These are phyloP conservation scores for Pseudogymnoascus pannorum DNA, from an alignment of 2,329 filamentous ascomycete species.

Conservation along the genomic window DNA sequence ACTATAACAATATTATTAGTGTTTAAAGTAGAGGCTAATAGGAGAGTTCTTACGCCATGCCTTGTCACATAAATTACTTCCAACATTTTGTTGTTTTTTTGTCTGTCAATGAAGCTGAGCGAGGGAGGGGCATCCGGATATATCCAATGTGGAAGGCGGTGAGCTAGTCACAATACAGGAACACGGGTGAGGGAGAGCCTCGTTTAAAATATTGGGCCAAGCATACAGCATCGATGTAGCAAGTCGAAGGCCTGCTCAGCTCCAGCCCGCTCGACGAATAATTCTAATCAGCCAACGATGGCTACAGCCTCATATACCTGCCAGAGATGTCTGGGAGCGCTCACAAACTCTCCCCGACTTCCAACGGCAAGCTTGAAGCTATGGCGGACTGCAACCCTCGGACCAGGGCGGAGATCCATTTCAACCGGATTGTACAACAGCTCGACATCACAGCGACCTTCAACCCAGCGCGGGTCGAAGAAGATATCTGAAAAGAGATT, in stretches of 20 bases:
- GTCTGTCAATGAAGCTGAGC: background rate
- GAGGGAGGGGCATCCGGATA: background rate
- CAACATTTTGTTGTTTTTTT: constrained; percentile 1
- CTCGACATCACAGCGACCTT: constrained; percentile 11
- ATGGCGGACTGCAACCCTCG: constrained; percentile 14
- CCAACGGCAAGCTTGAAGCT: constrained; percentile 13
- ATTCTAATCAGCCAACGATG: constrained; percentile 4
- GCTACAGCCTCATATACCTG: constrained; percentile 26
- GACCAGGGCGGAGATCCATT: constrained; percentile 18
- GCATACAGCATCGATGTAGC: background rate
- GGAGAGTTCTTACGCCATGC: constrained; percentile 56
- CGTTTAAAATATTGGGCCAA: constrained; percentile 7
- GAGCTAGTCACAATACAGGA: constrained; percentile 6
- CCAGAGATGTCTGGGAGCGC: constrained; percentile 25
- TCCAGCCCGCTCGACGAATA: constrained; percentile 1
- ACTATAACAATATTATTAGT: constrained; percentile 44
- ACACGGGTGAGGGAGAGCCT: background rate
- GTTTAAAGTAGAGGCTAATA: background rate
- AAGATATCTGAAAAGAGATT: constrained; percentile 18
- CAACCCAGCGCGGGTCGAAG: constrained; percentile 13
- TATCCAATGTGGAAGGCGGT: constrained; percentile 7
- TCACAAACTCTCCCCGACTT: constrained; percentile 18
- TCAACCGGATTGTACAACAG: constrained; percentile 17
- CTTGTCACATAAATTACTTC: constrained; percentile 59
- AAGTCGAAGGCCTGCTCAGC: background rate